Base-by-base conservation (phyloP, 2,329 filamentous ascomycete genomes). In the Talaromyces sp. region DNA sequence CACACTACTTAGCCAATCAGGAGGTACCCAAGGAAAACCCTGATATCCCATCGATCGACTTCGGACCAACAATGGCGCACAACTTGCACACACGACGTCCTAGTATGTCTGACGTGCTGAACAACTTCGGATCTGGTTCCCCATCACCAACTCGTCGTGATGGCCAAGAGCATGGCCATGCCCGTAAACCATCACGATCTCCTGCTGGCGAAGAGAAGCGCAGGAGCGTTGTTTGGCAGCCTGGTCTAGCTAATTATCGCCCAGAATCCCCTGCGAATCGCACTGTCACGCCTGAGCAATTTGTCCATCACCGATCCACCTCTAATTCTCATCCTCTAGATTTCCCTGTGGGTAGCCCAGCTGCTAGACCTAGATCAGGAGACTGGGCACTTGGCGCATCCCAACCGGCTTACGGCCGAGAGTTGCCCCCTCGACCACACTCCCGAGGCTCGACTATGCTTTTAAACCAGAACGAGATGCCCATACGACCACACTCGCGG, bases 31-130 rank as follows among this genome's bases (percentile, higher is more conserved):
- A 72, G 37, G 68, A 73, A 43, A 79, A 80, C 14, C 82, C 85
- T 27, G 83, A 87, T 64, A 87, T 96, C 66, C 91, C 92, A 0
- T 79, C 84, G 4, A 86, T 97, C 67, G 89, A 97, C 75, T 97
- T 97, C 77, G 94, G 94, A 0, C 92, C 89, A 6, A 97, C 93
- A 0, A 80, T 91, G 70, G 89, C 90, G 66, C 89, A 92, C 65
- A 81, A 80, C 67, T 83, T 85, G 33, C 80, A 80, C 50, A 81
- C 78, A 19, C 82, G 81, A 69, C 82, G 84, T 9, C 85, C 86
- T n/a, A 81, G 75, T 48, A 87, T 85, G 1, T 83, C 82, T 57
- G 83, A 84, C 52, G 83, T 84, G 2, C 75, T 85, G 65, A 83
- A 70, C 37, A 74, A 75, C 47, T 69, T 72, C 27, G 69, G 68